Evolutionary conservation across 208 protist species (phyloP).

Genomic region (Leishmania major): DNA sequence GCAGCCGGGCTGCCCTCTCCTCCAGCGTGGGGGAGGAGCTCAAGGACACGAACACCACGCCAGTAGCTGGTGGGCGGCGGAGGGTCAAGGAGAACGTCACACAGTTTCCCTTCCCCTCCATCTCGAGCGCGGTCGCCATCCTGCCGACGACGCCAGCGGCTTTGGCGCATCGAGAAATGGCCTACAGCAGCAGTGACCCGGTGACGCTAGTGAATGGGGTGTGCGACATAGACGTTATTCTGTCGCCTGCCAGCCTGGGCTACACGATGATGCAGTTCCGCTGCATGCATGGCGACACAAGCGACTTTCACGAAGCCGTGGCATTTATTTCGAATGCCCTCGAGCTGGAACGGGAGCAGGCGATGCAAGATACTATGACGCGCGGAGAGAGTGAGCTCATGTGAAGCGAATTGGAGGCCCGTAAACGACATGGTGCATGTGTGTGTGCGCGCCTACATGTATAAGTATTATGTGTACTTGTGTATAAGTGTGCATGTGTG

Average conservation of each 20-base stretch:
- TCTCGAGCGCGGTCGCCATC: not conserved
- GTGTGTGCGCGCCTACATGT: not conserved
- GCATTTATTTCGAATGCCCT: constrained; percentile 75
- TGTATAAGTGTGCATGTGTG: not conserved
- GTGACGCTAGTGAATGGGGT: constrained; percentile 56
- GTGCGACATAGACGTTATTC: constrained; percentile 82
- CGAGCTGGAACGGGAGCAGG: constrained; percentile 77
- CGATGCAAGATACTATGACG: constrained; percentile 83
- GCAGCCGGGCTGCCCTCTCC: constrained; percentile 11
- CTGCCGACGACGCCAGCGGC: constrained; percentile 4
- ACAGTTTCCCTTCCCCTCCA: not conserved
- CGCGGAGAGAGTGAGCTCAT: constrained; percentile 86
- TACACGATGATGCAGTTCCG: constrained; percentile 84
- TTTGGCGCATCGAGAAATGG: constrained; percentile 54
- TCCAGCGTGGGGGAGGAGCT: constrained; percentile 8
- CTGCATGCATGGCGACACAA: constrained; percentile 83
- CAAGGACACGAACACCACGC: not conserved
- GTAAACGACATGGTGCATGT: not conserved
- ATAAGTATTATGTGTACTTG: not conserved
- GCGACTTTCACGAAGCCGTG: constrained; percentile 88
- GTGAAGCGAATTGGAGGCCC: constrained; percentile 24
- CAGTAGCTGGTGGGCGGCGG: not conserved
- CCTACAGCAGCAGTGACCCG: constrained; percentile 49
- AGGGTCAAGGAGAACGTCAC: not conserved
- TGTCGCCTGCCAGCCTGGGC: constrained; percentile 68